Evolutionary conservation across 2,329 filamentous ascomycete genomes (phyloP).

Genomic region (Cryphonectria radicalis): DNA sequence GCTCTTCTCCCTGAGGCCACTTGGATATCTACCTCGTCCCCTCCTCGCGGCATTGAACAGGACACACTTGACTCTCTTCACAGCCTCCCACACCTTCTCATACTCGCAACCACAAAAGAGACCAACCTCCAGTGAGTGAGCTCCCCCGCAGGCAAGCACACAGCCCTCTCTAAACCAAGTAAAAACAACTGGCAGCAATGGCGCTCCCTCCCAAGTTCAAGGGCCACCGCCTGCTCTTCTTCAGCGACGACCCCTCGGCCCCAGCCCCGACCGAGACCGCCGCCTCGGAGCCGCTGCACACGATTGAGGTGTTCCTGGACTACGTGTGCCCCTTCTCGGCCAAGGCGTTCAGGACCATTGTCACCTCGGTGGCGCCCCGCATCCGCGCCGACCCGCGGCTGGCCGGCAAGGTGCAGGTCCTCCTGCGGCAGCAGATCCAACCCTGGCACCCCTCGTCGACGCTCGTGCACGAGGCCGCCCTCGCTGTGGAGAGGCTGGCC

Average conservation of each 20-base stretch:
- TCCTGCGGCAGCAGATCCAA: slow-evolving; percentile 92
- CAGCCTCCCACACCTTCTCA: not conserved
- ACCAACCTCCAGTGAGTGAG: slow-evolving; percentile 17
- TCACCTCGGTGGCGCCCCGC: slow-evolving; percentile 65
- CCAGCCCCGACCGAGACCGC: slow-evolving; percentile 42
- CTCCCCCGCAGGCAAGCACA: not conserved
- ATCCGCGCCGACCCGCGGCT: slow-evolving; percentile 64
- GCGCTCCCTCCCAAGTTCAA: slow-evolving; percentile 78
- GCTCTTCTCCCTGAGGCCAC: slow-evolving; percentile 5
- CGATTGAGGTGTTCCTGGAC: slow-evolving; percentile 75
- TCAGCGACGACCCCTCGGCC: slow-evolving; percentile 39
- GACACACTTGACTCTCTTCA: not conserved
- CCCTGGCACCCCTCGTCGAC: slow-evolving; percentile 92
- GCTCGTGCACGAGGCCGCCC: slow-evolving; percentile 76
- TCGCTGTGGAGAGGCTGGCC: slow-evolving; percentile 74
- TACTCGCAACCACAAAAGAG: not conserved
- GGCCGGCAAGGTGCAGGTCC: slow-evolving; percentile 65
- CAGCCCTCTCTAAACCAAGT: not conserved
- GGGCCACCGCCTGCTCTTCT: slow-evolving; percentile 67
- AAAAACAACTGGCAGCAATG: slow-evolving; percentile 51
- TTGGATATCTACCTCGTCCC: not conserved
- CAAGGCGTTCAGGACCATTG: slow-evolving; percentile 76
- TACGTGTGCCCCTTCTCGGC: slow-evolving; percentile 82
- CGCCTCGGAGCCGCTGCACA: slow-evolving; percentile 53
- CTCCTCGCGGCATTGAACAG: not conserved